Evolutionary conservation across 768 basidiomycete genomes (phyloP), one percentile per base, ranked within the genome.

Genomic region (Boletus edulis): DNA sequence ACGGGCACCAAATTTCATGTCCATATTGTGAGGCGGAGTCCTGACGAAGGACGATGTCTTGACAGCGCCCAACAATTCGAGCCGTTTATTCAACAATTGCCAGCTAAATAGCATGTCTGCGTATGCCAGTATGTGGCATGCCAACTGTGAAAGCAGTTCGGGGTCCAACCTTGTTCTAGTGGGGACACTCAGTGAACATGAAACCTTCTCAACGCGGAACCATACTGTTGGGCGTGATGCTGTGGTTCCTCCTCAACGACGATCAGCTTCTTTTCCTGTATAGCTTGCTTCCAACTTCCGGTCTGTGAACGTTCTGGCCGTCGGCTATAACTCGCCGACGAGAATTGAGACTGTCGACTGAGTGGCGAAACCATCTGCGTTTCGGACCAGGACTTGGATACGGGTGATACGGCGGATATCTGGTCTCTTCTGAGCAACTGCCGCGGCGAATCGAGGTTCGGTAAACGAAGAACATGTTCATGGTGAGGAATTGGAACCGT

Each of bases 51-150:
- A 42, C 50, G 63, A 73, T 52, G 45, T 68, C 57, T 75, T 76
- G 20, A 86, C 77, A n/a, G 81, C 76, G 58, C 89, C 89, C 53
- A 93, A 71, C 1, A 94, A 76, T 59, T 91, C 89, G 17, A 85
- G 70, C 3, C 91, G 81, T 65, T 91, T 88, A 39, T 83, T 77
- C 60, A 81, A 73, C 49, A 91, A 67, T 57, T 82, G 73, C 93
- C 92, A 94, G 42, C 84, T 73, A 59, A 83, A 82, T 22, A 94
- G 73, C 58, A 87, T 72, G 52, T 94, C 89, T 7, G 88, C 87
- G 64, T 94, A 94, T 1, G 78, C 76, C 41, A 83, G 71, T 20
- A 93, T 75, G 67, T 94, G 89, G 9, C 66, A 71, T 20, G 75
- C 65, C 35, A 78, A 57, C 52, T 78, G 80, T 18, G 74, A 69